A percentile compares a stretch with the other conserved stretches of the same genome.
Conservation (phyloP, 495 filamentous ascomycete species). For the Aspergillus taichungensis region DNA sequence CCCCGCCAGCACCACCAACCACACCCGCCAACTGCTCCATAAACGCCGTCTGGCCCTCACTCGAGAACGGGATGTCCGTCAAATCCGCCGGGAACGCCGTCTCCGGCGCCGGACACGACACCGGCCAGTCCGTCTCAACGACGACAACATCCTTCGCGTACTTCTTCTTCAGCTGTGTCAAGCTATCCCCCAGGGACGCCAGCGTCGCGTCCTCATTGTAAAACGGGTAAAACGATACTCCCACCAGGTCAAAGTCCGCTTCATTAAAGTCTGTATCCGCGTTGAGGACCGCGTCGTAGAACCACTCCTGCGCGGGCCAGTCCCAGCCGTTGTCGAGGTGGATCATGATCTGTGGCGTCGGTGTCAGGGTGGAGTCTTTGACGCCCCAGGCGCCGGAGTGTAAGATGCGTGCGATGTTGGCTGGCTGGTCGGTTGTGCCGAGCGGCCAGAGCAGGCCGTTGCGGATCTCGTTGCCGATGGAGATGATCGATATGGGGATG, state of each 20-base stretch:
- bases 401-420: conserved; percentile 52
- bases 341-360: conserved; percentile 55
- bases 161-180: conserved; percentile 47
- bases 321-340: conserved; percentile 66
- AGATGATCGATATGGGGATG: conserved; percentile 51
- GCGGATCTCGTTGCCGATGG: conserved; percentile 64
- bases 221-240: conserved; percentile 65
- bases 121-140: conserved; percentile 61
- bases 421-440: conserved; percentile 40
- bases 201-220: conserved; percentile 48
- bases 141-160: conserved; percentile 55
- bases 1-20: conserved; percentile 38
- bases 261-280: conserved; percentile 37
- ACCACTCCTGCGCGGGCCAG: conserved; percentile 54
- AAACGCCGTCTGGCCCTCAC: conserved; percentile 50
- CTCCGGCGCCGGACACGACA: conserved; percentile 44
- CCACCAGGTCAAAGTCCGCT: conserved; percentile 59
- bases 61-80: conserved; percentile 47
- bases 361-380: conserved; percentile 48
- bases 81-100: conserved; percentile 52
- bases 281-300: conserved; percentile 48
- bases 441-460: conserved; percentile 56
- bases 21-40: conserved; percentile 45
- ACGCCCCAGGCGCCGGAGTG: conserved; percentile 54
- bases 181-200: conserved; percentile 41